Evolutionary conservation across 78 protist genomes (phyloP).

Genomic region (Ministeria vibrans): DNA sequence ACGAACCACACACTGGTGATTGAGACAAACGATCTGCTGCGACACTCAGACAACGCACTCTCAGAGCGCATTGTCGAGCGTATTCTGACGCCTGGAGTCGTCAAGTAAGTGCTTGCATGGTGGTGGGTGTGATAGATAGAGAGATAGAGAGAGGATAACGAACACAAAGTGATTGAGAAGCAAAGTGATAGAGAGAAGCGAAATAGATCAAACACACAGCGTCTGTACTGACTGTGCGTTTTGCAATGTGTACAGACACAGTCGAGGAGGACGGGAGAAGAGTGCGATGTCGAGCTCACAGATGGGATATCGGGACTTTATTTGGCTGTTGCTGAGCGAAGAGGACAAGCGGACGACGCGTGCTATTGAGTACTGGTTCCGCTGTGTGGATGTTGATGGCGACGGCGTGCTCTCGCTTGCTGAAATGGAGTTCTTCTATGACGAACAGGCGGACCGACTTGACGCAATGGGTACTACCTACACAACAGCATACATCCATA

Average conservation of each 20-base stretch:
- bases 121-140: too few relatives aligned
- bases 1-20: constrained; percentile 69
- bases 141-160: too few relatives aligned
- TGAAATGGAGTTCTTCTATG: constrained; percentile 80
- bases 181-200: too few relatives aligned
- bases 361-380: constrained; percentile 75
- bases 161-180: too few relatives aligned
- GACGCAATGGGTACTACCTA: constrained; percentile 38
- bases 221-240: too few relatives aligned
- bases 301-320: constrained; percentile 52
- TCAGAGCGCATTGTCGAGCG: constrained; percentile 47
- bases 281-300: too few relatives aligned
- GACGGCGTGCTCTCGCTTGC: constrained; percentile 73
- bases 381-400: constrained; percentile 68
- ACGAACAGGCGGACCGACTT: constrained; percentile 69
- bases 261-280: too few relatives aligned
- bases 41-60: constrained; percentile 38
- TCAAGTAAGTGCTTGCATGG: neutral
- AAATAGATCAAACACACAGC: too few relatives aligned
- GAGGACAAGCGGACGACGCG: constrained; percentile 74
- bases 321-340: constrained; percentile 77
- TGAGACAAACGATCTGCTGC: constrained; percentile 30
- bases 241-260: too few relatives aligned
- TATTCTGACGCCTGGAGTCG: constrained; percentile 12
- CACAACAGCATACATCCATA: constrained; percentile 65